Evolutionary conservation across 257 asterid species (phyloP), one percentile per base, ranked within the genome.

Genomic region (Nemophila menziesii): DNA sequence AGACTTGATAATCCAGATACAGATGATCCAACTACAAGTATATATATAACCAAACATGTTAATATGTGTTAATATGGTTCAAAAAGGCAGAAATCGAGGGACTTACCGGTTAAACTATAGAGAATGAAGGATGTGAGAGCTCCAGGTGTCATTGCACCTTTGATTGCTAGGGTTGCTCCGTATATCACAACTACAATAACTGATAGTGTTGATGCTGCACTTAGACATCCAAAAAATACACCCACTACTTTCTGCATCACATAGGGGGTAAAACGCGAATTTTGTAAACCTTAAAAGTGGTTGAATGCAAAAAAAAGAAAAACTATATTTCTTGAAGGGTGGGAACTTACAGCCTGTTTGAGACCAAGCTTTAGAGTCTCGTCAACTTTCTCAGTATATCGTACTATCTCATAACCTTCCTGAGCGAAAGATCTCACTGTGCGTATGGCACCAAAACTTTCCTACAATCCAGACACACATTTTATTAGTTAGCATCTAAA

Each of bases 351-450:
- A 43, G 95, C 93, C 63, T 78, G 95, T 60, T 49, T 66, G 43
- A 84, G 79, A 48, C 95, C 95, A 54, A 84, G 95, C 55, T 72
- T 70, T 59, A 84, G 65, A 21, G 95, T 77, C 63, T 84, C 93
- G 1, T 77, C 92, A 37, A 84, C 92, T 60, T 84, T 84, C 70
- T 66, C 86, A n/a, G 95, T 70, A 54, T 84, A 84, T 33, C 86
- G 77, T 46, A 79, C 49, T 53, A 54, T 66, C 62, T 77, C 86
- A 51, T 77, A 77, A 39, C 71, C 68, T 58, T 80, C 95, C 56
- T 77, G 93, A 16, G 95, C 93, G 70, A 84, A 84, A 47, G 93
- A 84, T 70, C 93, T 74, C 54, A 84, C 95, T 1, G 95, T 84
- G 41, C 93, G 86, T 45, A 84, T 56, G 3, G 95, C 93, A 43